These are phyloP conservation scores for Sarcodon sp. DNA, from an alignment of 768 basidiomycete species.

Conservation along the genomic window DNA sequence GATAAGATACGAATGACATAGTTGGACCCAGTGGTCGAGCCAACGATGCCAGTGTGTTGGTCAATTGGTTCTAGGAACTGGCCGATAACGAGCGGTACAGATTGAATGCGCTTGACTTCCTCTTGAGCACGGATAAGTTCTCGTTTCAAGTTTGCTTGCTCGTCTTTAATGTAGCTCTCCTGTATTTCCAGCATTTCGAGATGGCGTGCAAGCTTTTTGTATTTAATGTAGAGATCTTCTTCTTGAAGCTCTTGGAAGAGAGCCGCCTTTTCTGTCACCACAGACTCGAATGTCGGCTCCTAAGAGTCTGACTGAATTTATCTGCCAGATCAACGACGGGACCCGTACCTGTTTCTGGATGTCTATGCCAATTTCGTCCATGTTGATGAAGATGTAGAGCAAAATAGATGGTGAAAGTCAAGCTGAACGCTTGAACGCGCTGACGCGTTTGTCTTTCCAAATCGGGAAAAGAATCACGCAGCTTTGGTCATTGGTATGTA, in stretches of 20 bases:
- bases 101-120: constrained; percentile 98
- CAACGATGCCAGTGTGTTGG: constrained; percentile 93
- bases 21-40: constrained; percentile 95
- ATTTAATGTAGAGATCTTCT: constrained; percentile 93
- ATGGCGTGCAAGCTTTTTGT: constrained; percentile 92
- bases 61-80: constrained; percentile 99
- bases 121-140: constrained; percentile 98
- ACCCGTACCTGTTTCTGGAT: constrained; percentile 60
- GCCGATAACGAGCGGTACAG: constrained; percentile 96
- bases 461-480: too few species aligned
- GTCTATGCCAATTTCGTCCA: constrained; percentile 89
- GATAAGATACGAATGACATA: constrained; percentile 97
- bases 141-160: constrained; percentile 93
- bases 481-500: too few species aligned
- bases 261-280: constrained; percentile 80
- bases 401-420: constrained; percentile 3
- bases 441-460: too few species aligned
- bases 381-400: constrained; percentile 20
- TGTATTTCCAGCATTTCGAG: constrained; percentile 90
- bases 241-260: constrained; percentile 77
- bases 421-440: neutral
- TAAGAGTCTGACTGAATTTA: constrained; percentile 15
- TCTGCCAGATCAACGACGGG: neutral
- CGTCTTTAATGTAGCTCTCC: constrained; percentile 97
- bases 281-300: constrained; percentile 87